Evolutionary conservation across 352 stramenopile species (phyloP), one percentile per base, ranked within the genome.

Genomic region (Phytopythium kandeliae): DNA sequence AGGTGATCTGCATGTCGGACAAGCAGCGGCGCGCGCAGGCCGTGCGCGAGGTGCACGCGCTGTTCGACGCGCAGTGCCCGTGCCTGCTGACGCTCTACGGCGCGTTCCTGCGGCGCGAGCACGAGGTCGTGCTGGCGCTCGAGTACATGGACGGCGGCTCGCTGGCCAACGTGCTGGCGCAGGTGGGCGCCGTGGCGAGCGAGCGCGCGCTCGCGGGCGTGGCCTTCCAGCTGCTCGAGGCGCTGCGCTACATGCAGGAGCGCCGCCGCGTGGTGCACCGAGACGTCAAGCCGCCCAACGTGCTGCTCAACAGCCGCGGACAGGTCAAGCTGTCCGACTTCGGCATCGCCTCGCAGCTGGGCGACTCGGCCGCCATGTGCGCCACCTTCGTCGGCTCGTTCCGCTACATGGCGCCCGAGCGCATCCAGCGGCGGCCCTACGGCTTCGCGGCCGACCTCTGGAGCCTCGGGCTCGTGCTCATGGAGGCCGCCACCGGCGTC

Each of bases 251-350:
- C 73, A 73, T 99, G 28, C 96, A 98, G 69, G 83, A 81, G 48
- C 83, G 96, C 66, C 85, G 90, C 42, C 77, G 79, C 44, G 58
- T 71, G 28, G 70, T 98, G 42, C 96, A 99, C 62, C 78, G 96
- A 3, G 96, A 99, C 73, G 97, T 99, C 53, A 99, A 99, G 67
- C 95, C 93, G 34, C 92, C 84, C 19, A 99, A 99, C 67, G 87
- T 98, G 21, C 67, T 99, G 42, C 60, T 98, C 35, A 94, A 97
- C 62, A 82, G 69, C 22, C 67, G 85, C 19, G 95, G 95, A 16
- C 65, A 86, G 48, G 90, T 98, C 51, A 98, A 99, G 68, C 76
- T 99, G 46, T 97, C 91, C 35, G 96, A 99, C 69, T 98, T 99
- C 85, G 96, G 96, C 35, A 97, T 97, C 57, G 89, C 78, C 26